Percentiles rank a stretch among this genome's conserved stretches.
Evolutionary conservation across 176 grass and related monocot genomes (phyloP).

Genomic region (Carex pumila): DNA sequence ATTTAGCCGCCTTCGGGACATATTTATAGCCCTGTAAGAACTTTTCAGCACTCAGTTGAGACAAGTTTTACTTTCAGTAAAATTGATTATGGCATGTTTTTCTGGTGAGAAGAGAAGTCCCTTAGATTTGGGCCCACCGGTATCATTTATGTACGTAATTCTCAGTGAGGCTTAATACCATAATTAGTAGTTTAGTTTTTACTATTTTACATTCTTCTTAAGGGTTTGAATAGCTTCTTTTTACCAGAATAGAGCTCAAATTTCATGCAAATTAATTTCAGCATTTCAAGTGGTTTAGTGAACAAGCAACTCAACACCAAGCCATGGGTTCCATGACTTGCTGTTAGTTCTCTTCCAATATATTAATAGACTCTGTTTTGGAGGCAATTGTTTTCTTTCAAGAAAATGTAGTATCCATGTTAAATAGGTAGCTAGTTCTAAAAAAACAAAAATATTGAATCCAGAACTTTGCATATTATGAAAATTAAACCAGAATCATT

Average conservation of each 20-base stretch:
- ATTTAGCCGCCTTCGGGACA: not conserved
- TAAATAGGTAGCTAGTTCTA: not conserved
- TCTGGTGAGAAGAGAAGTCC: not conserved
- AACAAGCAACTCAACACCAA: not conserved
- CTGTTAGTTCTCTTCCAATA: not conserved
- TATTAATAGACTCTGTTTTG: not conserved
- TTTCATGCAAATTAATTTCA: not conserved
- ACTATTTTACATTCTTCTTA: not conserved
- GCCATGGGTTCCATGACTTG: not conserved
- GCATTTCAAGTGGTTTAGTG: not conserved
- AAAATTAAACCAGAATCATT: not conserved
- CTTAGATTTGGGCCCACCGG: constrained; percentile 5
- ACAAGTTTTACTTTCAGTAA: not conserved
- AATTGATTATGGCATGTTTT: not conserved
- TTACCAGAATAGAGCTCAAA: not conserved
- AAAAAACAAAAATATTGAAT: not conserved
- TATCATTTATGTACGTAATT: not conserved
- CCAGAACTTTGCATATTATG: not conserved
- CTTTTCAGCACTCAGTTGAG: not conserved
- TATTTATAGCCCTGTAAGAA: constrained; percentile 7
- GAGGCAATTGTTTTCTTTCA: not conserved
- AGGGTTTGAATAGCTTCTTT: not conserved
- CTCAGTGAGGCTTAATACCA: not conserved
- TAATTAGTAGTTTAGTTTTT: not conserved
- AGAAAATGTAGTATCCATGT: not conserved